Base-by-base conservation (phyloP, 2,329 filamentous ascomycete species). In the Microdochium trichocladiopsis region DNA sequence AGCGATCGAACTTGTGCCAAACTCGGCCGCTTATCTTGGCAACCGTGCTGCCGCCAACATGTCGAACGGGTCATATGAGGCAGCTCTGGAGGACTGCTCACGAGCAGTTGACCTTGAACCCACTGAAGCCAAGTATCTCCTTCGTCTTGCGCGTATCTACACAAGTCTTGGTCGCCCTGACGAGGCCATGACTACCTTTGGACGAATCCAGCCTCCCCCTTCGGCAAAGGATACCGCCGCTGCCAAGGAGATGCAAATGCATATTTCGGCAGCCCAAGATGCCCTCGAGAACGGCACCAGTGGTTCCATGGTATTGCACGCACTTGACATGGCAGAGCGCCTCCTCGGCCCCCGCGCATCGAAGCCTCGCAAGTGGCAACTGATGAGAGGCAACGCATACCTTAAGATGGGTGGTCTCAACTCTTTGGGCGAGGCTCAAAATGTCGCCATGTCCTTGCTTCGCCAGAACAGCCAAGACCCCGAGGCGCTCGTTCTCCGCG, bases 11-110 rank as follows among this genome's bases (percentile, higher is more conserved):
- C 81, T 93, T 57, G 86, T 93, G 63, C 92, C 92, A 51, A 79
- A 85, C 61, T 95, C 92, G 50, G 77, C 92, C 33, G 95, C 91
- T 47, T 97, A 95, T 70, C 81, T 95, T 58, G 93, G 90, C 68
- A 99, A 99, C 77, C 87, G 94, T 63, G 92, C 94, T 37, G 94
- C 94, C 25, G 94, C 94, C 33, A 90, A 89, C 74, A 96, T 99
- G 78, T 90, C 90, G 51, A 89, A 90, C 54, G 86, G 86, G 60
- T 84, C 87, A 63, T 96, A 87, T 67, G 73, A 80, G 53, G 79
- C 87, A 56, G 94, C 94, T 16, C 75, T 97, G 54, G 90, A 94
- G 52, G 94, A 99, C 71, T 94, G 90, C 71, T 86, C 84, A 63
- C 82, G 79, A 51, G 90, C 94, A 6, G 84, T 89, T 59, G 87